Evolutionary conservation across 2,329 filamentous ascomycete genomes (phyloP).

Genomic region (Ascochyta koolunga): DNA sequence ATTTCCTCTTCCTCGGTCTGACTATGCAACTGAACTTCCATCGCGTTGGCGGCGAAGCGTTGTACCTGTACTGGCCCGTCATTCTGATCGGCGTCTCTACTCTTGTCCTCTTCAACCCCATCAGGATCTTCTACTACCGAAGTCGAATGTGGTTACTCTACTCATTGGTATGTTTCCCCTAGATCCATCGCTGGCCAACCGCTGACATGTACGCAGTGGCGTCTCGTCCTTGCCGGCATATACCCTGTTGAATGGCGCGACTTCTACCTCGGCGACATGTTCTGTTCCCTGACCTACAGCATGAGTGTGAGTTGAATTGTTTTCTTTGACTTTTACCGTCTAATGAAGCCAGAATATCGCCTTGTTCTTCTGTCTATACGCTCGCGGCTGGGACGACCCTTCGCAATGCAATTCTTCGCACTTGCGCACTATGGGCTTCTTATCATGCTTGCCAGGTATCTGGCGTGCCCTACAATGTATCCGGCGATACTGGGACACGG

Average conservation of each 20-base stretch:
- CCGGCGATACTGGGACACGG: slow-evolving; percentile 84
- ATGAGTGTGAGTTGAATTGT: slow-evolving; percentile 69
- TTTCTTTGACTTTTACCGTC: neutral
- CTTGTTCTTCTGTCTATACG: slow-evolving; percentile 93
- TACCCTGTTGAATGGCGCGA: slow-evolving; percentile 97
- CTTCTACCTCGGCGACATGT: slow-evolving; percentile 97
- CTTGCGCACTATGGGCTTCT: slow-evolving; percentile 84
- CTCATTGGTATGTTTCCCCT: slow-evolving; percentile 71
- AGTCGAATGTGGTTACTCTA: slow-evolving; percentile 86
- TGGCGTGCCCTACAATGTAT: slow-evolving; percentile 92
- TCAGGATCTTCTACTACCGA: slow-evolving; percentile 73
- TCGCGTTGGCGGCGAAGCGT: slow-evolving; percentile 64
- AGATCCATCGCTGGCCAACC: neutral
- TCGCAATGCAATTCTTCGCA: slow-evolving; percentile 82
- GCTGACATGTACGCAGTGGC: slow-evolving; percentile 64
- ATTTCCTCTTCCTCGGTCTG: slow-evolving; percentile 76
- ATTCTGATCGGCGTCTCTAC: slow-evolving; percentile 74
- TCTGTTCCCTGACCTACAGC: slow-evolving; percentile 91
- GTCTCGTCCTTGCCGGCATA: slow-evolving; percentile 80
- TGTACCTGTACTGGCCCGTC: slow-evolving; percentile 88
- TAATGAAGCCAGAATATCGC: slow-evolving; percentile 69
- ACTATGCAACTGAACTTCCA: slow-evolving; percentile 91
- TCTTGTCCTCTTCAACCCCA: slow-evolving; percentile 75
- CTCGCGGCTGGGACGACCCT: slow-evolving; percentile 75
- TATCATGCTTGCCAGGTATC: slow-evolving; percentile 80